phyloP scores from a whole-genome alignment of 1,284 basidiomycete genomes.

The Nidula niveotomentosa region DNA sequence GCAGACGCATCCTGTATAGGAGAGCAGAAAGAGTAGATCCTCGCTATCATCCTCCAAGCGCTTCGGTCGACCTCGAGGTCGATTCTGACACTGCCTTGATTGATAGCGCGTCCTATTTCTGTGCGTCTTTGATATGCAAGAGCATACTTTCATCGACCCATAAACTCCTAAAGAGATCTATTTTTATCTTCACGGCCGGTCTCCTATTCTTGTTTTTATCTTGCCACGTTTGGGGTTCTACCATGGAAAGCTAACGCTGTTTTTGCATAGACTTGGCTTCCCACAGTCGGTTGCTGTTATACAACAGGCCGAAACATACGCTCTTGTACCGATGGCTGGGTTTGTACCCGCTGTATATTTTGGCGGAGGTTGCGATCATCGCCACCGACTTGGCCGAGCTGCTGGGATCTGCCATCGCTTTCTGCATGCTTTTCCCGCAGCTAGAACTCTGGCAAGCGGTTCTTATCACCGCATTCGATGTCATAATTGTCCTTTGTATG shows the following conservation, averaged over 20 bases:
- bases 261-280: slow-evolving; percentile 59
- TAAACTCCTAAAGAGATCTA: background rate
- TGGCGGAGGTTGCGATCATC: slow-evolving; percentile 85
- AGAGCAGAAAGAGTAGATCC: too few relatives aligned
- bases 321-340: slow-evolving; percentile 63
- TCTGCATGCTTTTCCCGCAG: slow-evolving; percentile 80
- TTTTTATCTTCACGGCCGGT: background rate
- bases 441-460: slow-evolving; percentile 83
- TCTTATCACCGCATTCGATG: slow-evolving; percentile 82
- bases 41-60: too few relatives aligned
- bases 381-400: slow-evolving; percentile 77
- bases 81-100: too few relatives aligned
- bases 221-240: background rate
- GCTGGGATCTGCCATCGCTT: slow-evolving; percentile 62
- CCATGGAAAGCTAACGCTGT: background rate
- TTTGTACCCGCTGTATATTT: slow-evolving; percentile 67
- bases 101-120: background rate
- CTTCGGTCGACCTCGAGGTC: too few relatives aligned
- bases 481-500: slow-evolving; percentile 72
- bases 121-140: background rate
- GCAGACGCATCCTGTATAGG: too few relatives aligned
- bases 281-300: slow-evolving; percentile 71
- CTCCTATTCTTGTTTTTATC: background rate
- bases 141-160: too few relatives aligned
- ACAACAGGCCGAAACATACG: slow-evolving; percentile 64